These are phyloP conservation scores for Cynanchum wilfordii DNA, from an alignment of 257 asterid genomes.

Conservation along the genomic window DNA sequence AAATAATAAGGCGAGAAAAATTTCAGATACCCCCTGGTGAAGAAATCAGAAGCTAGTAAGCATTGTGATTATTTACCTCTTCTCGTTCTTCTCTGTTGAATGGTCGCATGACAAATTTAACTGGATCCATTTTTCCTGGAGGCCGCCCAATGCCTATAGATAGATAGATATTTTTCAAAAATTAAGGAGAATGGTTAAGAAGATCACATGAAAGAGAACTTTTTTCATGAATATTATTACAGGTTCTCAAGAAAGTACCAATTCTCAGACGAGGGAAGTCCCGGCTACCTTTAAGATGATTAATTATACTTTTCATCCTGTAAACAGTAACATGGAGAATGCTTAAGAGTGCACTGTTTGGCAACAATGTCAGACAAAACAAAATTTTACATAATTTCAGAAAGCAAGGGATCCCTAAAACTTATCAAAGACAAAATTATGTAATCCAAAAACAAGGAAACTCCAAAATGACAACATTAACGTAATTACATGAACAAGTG, in stretches of 20 bases:
- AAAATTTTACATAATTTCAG: neutral
- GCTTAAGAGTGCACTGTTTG: neutral
- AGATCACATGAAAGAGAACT: neutral
- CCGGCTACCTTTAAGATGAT: conserved; percentile 67
- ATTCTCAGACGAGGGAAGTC: conserved; percentile 89
- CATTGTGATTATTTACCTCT: conserved; percentile 45
- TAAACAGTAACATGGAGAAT: conserved; percentile 8
- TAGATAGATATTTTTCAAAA: neutral
- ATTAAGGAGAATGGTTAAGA: neutral
- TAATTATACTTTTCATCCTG: conserved; percentile 91
- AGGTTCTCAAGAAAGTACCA: conserved; percentile 39
- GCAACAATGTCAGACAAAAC: neutral
- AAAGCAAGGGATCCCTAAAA: neutral
- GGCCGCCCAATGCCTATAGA: conserved; percentile 86
- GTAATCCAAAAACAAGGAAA: neutral
- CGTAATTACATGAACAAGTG: neutral
- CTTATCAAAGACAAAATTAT: neutral
- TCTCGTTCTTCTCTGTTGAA: conserved; percentile 69
- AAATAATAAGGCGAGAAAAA: conserved; percentile 4
- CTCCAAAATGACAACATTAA: neutral
- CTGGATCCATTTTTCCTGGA: conserved; percentile 83
- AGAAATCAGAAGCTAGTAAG: neutral
- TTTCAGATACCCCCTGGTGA: conserved; percentile 8
- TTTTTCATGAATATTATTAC: neutral
- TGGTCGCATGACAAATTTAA: conserved; percentile 71